Evolutionary conservation across 441 rosid species (phyloP).

Genomic region (Erysimum cheiri): DNA sequence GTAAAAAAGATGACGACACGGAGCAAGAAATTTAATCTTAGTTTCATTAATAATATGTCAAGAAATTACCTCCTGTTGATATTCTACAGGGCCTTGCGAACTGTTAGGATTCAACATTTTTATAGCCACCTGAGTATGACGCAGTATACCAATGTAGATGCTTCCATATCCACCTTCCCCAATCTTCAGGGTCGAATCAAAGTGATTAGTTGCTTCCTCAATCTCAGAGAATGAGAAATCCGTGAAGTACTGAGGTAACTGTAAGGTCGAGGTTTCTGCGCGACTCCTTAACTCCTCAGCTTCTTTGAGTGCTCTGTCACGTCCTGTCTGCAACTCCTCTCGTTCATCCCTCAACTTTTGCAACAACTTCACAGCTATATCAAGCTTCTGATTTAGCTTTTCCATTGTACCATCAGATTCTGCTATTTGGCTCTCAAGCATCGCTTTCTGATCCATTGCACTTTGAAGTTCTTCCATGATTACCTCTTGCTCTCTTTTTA

Average conservation of each 20-base stretch:
- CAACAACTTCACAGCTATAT: slow-evolving; percentile 81
- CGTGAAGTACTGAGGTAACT: slow-evolving; percentile 64
- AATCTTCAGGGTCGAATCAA: slow-evolving; percentile 74
- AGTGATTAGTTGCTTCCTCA: slow-evolving; percentile 73
- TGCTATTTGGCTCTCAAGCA: slow-evolving; percentile 63
- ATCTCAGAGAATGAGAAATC: slow-evolving; percentile 80
- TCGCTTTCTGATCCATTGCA: slow-evolving; percentile 57
- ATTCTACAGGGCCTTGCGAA: slow-evolving; percentile 87
- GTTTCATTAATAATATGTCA: slow-evolving; percentile 4
- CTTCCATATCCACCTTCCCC: slow-evolving; percentile 98
- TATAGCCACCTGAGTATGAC: slow-evolving; percentile 79
- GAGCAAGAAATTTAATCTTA: neutral
- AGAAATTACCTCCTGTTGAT: slow-evolving; percentile 82
- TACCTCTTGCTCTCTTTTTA: slow-evolving; percentile 55
- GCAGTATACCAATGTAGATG: slow-evolving; percentile 75
- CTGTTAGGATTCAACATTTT: slow-evolving; percentile 76
- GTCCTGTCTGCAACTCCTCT: slow-evolving; percentile 73
- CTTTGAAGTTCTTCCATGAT: slow-evolving; percentile 58
- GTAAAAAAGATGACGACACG: slow-evolving; percentile 12
- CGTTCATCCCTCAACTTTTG: slow-evolving; percentile 72
- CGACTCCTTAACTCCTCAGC: slow-evolving; percentile 79
- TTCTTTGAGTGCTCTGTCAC: slow-evolving; percentile 85
- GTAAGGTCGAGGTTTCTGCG: slow-evolving; percentile 61
- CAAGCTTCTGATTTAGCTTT: slow-evolving; percentile 83
- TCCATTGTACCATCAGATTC: slow-evolving; percentile 61